Conservation (phyloP, 75 land plant species). For the Gnetum montanum region DNA sequence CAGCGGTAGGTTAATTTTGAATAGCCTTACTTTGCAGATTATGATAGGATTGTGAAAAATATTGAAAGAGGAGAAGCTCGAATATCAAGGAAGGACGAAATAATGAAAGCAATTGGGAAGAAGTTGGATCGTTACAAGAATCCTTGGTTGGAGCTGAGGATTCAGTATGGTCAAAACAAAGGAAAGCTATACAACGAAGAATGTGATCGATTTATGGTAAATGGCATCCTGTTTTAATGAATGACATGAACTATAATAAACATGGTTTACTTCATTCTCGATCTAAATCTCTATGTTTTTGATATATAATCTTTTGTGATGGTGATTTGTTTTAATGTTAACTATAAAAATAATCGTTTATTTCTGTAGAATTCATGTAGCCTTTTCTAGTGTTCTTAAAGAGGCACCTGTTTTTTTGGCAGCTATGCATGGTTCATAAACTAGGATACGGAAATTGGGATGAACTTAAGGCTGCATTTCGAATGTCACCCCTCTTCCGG, state of each 20-base stretch:
- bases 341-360: too few species aligned
- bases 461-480: slow-evolving; percentile 92
- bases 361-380: too few species aligned
- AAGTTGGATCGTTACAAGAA: slow-evolving; percentile 94
- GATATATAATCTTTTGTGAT: neutral
- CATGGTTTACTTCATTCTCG: neutral
- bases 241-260: neutral
- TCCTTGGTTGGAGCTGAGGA: slow-evolving; percentile 92
- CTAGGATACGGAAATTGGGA: slow-evolving; percentile 99
- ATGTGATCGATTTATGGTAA: slow-evolving; percentile 94
- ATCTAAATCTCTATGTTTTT: neutral
- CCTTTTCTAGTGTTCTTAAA: too few species aligned
- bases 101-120: slow-evolving; percentile 97
- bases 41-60: slow-evolving; percentile 89
- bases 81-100: slow-evolving; percentile 93
- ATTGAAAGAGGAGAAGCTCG: slow-evolving; percentile 97
- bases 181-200: slow-evolving; percentile 98
- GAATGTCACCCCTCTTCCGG: slow-evolving; percentile 84
- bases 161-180: slow-evolving; percentile 98
- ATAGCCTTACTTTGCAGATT: slow-evolving; percentile 50
- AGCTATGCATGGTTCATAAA: slow-evolving; percentile 95
- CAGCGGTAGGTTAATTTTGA: neutral
- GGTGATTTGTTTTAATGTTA: too few species aligned
- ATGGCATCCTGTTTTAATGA: neutral
- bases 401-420: slow-evolving; percentile 3